Percentiles rank a stretch among this genome's conserved stretches.
Evolutionary conservation across 768 basidiomycete genomes (phyloP).

Genomic region (Galerina marginata): DNA sequence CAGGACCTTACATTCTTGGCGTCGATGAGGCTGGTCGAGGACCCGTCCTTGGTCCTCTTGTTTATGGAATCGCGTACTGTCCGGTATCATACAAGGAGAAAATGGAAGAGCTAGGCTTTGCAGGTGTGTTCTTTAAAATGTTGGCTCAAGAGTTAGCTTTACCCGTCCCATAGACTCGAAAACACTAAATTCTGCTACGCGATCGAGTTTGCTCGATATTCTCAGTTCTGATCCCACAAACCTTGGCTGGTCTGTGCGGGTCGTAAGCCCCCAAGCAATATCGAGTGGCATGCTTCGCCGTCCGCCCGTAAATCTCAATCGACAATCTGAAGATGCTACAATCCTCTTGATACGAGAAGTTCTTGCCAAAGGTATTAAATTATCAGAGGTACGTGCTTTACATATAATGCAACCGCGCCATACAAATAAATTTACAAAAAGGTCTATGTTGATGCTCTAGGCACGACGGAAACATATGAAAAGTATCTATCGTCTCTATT

Average conservation of each 20-base stretch:
- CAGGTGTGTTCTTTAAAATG: slow-evolving; percentile 56
- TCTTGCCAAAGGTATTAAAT: slow-evolving; percentile 75
- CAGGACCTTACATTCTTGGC: slow-evolving; percentile 90
- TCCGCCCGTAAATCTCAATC: slow-evolving; percentile 86
- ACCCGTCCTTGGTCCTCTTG: slow-evolving; percentile 93
- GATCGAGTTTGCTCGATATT: slow-evolving; percentile 67
- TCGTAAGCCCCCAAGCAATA: slow-evolving; percentile 88
- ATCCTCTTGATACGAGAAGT: slow-evolving; percentile 86
- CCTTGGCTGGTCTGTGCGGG: slow-evolving; percentile 83
- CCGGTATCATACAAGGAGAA: slow-evolving; percentile 75
- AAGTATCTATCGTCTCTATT: slow-evolving; percentile 81
- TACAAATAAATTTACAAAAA: slow-evolving; percentile 29
- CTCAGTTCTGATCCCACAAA: slow-evolving; percentile 74
- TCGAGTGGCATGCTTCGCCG: slow-evolving; percentile 88
- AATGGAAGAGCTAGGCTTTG: slow-evolving; percentile 86
- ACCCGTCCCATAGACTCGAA: slow-evolving; percentile 77
- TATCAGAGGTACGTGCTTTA: slow-evolving; percentile 67
- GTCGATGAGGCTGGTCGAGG: slow-evolving; percentile 99
- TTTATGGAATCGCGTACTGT: slow-evolving; percentile 96
- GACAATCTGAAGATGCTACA: slow-evolving; percentile 89
- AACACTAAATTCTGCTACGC: slow-evolving; percentile 73
- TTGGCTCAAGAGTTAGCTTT: not conserved
- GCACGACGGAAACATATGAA: slow-evolving; percentile 85
- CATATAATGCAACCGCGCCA: not conserved
- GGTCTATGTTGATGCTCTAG: slow-evolving; percentile 96